Conservation (phyloP, 2,329 filamentous ascomycete species). For the Penicillium sp. region DNA sequence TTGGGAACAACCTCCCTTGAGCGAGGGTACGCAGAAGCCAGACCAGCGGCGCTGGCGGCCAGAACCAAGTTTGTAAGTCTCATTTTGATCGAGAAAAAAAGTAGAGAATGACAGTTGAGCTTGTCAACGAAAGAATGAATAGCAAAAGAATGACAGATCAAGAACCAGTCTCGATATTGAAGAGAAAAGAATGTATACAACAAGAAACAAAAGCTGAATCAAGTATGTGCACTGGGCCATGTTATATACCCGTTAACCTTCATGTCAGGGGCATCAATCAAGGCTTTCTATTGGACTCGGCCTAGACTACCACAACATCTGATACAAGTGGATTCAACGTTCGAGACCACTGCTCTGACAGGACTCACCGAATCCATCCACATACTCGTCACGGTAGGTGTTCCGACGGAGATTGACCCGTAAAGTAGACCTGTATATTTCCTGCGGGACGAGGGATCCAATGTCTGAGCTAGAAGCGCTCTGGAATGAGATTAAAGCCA, state of each 20-base stretch:
- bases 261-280: conserved; percentile 6
- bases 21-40: conserved; percentile 26
- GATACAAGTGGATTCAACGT: conserved; percentile 17
- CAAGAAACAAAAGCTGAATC: not conserved
- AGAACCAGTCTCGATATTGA: conserved; percentile 26
- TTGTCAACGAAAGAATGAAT: conserved; percentile 21
- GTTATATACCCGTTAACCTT: not conserved
- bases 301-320: conserved; percentile 7
- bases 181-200: conserved; percentile 16
- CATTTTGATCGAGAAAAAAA: conserved; percentile 20
- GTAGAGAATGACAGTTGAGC: conserved; percentile 26
- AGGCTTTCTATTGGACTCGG: conserved; percentile 2
- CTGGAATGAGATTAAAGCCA: conserved; percentile 3
- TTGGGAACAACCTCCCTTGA: conserved; percentile 17
- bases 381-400: conserved; percentile 4
- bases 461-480: conserved; percentile 3
- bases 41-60: conserved; percentile 29
- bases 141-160: conserved; percentile 18
- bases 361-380: not conserved
- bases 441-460: conserved; percentile 5
- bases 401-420: conserved; percentile 5
- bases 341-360: conserved; percentile 2
- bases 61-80: conserved; percentile 31
- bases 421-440: not conserved
- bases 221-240: not conserved